A percentile compares a stretch with the other conserved stretches of the same genome.
These are phyloP conservation scores for Phellopilus nigrolimitatus DNA, from an alignment of 1,284 basidiomycete species.

Conservation along the genomic window DNA sequence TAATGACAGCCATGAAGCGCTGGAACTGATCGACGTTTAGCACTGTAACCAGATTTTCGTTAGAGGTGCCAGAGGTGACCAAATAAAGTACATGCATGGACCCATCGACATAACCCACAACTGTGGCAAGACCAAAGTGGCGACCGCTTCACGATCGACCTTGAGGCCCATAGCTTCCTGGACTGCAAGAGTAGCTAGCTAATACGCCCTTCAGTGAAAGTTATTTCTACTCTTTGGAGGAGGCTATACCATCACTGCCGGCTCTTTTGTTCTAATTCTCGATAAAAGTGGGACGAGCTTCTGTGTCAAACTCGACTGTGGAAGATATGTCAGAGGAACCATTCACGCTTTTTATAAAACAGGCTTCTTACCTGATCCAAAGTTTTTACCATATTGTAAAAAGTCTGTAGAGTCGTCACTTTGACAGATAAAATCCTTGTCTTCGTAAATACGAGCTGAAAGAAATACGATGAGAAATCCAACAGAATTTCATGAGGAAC, in stretches of 20 bases:
- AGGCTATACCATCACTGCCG: constrained; percentile 74
- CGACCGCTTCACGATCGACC: constrained; percentile 91
- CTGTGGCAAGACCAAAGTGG: constrained; percentile 89
- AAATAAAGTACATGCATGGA: constrained; percentile 57
- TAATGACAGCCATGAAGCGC: constrained; percentile 81
- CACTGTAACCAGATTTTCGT: constrained; percentile 40
- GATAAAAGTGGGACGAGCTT: constrained; percentile 92
- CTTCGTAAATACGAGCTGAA: constrained; percentile 82
- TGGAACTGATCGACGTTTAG: constrained; percentile 89
- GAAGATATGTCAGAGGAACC: neutral
- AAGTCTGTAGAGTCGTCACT: constrained; percentile 84
- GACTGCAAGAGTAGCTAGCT: constrained; percentile 91
- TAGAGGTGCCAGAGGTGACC: constrained; percentile 2
- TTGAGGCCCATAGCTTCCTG: constrained; percentile 97
- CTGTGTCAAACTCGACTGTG: constrained; percentile 80
- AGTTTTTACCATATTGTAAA: constrained; percentile 89
- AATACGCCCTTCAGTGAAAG: constrained; percentile 7
- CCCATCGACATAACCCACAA: constrained; percentile 96
- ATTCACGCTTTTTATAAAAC: neutral
- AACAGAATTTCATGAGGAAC: constrained; percentile 5
- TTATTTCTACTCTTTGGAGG: neutral
- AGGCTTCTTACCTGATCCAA: constrained; percentile 73
- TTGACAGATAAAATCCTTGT: constrained; percentile 85
- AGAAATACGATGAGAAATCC: neutral
- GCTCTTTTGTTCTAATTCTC: constrained; percentile 94